A percentile compares a stretch with the other conserved stretches of the same genome.
Conservation (phyloP, 1,284 basidiomycete genomes). For the Ganoderma meredithae region DNA sequence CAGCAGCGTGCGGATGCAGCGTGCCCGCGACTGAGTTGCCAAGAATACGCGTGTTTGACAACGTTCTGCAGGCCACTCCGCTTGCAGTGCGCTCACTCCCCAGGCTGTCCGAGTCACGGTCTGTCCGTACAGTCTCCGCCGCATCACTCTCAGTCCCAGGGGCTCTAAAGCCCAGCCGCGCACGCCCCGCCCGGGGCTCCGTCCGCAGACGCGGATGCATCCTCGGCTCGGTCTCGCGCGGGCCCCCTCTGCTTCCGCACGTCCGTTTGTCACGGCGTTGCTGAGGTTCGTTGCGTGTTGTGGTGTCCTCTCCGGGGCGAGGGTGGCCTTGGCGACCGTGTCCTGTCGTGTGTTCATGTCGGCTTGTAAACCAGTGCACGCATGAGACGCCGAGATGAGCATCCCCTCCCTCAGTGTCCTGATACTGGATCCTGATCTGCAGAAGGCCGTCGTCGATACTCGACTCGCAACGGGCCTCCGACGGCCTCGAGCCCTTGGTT, state of each 20-base stretch:
- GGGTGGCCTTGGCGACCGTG: constrained; percentile 27
- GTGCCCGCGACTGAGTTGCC: constrained; percentile 1
- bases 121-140: too few relatives aligned
- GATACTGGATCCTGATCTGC: constrained; percentile 15
- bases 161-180: constrained; percentile 2
- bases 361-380: constrained; percentile 20
- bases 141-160: background rate
- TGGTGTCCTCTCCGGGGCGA: constrained; percentile 11
- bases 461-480: background rate
- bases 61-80: constrained; percentile 1
- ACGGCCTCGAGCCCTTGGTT: constrained; percentile 1
- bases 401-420: too few relatives aligned
- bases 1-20: constrained; percentile 2
- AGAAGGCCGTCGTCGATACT: constrained; percentile 5
- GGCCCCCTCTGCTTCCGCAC: constrained; percentile 1
- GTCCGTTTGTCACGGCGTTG: constrained; percentile 5
- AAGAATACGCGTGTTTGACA: constrained; percentile 8
- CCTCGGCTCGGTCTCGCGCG: constrained; percentile 2
- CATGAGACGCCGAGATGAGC: constrained; percentile 25
- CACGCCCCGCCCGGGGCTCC: background rate
- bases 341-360: constrained; percentile 19
- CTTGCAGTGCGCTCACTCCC: background rate
- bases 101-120: background rate
- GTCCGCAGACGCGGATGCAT: background rate
- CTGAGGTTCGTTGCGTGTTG: constrained; percentile 2